These are phyloP conservation scores for Pseudopyricularia cyperi DNA, from an alignment of 2,329 filamentous ascomycete species.

Conservation along the genomic window DNA sequence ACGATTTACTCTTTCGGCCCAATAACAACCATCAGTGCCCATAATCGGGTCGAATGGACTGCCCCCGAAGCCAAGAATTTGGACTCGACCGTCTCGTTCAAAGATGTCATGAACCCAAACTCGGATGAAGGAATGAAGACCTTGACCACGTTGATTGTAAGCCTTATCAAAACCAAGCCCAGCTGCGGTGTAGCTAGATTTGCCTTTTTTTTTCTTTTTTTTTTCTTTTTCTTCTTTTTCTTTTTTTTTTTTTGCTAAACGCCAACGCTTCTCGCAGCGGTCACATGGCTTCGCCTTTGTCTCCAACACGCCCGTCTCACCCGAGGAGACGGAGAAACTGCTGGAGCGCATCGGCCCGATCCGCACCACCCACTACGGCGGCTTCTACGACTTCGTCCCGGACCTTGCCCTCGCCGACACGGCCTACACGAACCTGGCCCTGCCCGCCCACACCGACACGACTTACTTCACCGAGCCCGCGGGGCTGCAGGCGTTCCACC, in stretches of 20 bases:
- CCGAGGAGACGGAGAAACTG: constrained; percentile 59
- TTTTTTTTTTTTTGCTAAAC: background rate
- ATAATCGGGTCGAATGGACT: constrained; percentile 4
- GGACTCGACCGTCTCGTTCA: constrained; percentile 47
- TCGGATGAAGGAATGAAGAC: constrained; percentile 41
- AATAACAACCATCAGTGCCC: background rate
- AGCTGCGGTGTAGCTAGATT: background rate
- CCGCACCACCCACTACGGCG: constrained; percentile 81
- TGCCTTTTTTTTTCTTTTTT: too few relatives aligned
- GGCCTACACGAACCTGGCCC: constrained; percentile 75
- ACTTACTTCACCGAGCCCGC: constrained; percentile 93
- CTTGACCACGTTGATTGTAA: constrained; percentile 47
- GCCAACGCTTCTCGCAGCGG: constrained; percentile 31
- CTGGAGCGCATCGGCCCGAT: constrained; percentile 77
- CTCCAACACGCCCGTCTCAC: constrained; percentile 49
- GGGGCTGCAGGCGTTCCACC: constrained; percentile 83
- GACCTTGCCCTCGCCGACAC: constrained; percentile 81
- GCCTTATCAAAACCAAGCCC: background rate
- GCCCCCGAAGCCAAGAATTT: constrained; percentile 17
- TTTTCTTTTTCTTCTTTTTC: background rate
- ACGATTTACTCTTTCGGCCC: background rate
- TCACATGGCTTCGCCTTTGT: constrained; percentile 68
- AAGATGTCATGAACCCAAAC: constrained; percentile 40
- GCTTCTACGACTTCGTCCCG: constrained; percentile 69
- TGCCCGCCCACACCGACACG: constrained; percentile 83